phyloP scores from a whole-genome alignment of 192 early-diverging fungal genomes.

The Pilaira anomala region DNA sequence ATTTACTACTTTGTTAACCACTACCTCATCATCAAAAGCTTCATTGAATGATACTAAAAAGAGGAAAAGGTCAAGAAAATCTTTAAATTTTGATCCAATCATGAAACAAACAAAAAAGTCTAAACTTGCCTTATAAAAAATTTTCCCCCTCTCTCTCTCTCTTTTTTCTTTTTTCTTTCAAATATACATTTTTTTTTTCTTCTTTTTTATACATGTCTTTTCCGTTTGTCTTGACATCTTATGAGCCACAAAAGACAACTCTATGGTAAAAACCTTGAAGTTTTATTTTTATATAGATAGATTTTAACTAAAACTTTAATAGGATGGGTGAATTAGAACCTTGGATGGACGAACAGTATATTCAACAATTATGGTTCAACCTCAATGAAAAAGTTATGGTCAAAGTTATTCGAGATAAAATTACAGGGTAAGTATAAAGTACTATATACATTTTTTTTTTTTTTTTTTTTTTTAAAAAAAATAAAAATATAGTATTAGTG shows the following conservation, averaged over 20 bases:
- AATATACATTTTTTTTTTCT: no score
- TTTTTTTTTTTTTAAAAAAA: not conserved
- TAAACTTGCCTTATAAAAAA: no score
- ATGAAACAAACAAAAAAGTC: no score
- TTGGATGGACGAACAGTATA: slow-evolving; percentile 97
- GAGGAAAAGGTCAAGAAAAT: no score
- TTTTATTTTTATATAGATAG: not conserved
- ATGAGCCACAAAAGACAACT: slow-evolving; percentile 11
- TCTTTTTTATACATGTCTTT: not conserved
- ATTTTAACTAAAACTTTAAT: not conserved
- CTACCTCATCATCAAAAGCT: no score
- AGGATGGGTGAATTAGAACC: slow-evolving; percentile 96
- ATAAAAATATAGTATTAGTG: slow-evolving; percentile 41
- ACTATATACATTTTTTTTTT: not conserved
- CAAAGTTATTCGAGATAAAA: slow-evolving; percentile 93
- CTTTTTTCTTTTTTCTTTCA: no score
- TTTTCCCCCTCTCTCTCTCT: no score
- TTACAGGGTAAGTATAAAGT: slow-evolving; percentile 60
- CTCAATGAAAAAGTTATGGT: slow-evolving; percentile 85
- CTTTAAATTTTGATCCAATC: no score
- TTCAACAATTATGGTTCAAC: slow-evolving; percentile 80
- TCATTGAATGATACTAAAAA: no score
- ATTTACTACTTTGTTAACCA: no score
- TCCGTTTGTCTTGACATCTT: not conserved
- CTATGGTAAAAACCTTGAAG: slow-evolving; percentile 7